Base-by-base conservation (phyloP, 1,284 basidiomycete genomes). In the Chiua sp. region DNA sequence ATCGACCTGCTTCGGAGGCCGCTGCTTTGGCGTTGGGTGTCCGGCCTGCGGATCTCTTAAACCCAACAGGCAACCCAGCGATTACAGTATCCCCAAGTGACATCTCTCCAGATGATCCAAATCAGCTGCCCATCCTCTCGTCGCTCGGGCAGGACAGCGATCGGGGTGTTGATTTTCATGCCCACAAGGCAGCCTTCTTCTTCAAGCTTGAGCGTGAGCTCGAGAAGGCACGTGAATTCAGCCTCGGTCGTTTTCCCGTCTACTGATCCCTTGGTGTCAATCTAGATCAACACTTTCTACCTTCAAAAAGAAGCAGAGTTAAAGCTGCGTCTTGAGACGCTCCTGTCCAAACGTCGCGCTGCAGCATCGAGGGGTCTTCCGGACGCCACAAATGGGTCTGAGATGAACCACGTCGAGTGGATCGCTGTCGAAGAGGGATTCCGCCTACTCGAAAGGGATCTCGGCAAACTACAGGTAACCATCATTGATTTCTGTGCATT, bases 241-340 rank as follows among this genome's bases (percentile, higher is more conserved):
- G 6, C 46, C 47, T 50, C 15, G 28, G 22, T 53, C 47, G 4
- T 44, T 23, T 32, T 49, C 42, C 28, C 46, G 35, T 47, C 26
- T 42, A 42, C 50, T 59, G 30, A 64, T 48, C 16, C 18, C 23
- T 33, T 37, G 42, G 12, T 48, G 47, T 51, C 55, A 30, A 32
- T 54, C 50, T 72, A 98, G 96, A 98, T 99, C 81, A 99, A 99
- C 78, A 87, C 90, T n/a, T 99, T 99, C 74, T 99, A 99, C 78
- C 86, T 99, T 53, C 94, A 97, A 77, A 98, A 98, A 77, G 98
- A 99, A 77, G 93, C 96, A 15, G 96, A 98, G 69, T 87, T 99
- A 55, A 95, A 94, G 73, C 78, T 97, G 63, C 87, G 96, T 53
- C 87, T 99, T 60, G 90, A 97, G 68, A 98, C 96, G 1, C 82